These are phyloP conservation scores for Corchorus capsularis DNA, from an alignment of 345 rosid species.

Conservation along the genomic window DNA sequence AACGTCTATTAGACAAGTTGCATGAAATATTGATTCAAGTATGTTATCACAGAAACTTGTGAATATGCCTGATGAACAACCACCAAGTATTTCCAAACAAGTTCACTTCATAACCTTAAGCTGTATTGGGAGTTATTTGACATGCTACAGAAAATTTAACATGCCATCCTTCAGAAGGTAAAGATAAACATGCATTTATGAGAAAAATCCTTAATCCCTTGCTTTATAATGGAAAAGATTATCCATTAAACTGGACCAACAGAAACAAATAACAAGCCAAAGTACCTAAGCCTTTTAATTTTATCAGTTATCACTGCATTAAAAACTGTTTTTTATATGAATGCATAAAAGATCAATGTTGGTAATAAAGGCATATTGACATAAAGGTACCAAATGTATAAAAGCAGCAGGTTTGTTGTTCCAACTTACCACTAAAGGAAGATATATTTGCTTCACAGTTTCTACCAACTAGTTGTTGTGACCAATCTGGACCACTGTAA, in stretches of 20 bases:
- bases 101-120: not conserved
- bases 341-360: not conserved
- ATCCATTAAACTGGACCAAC: not conserved
- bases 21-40: not conserved
- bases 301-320: not conserved
- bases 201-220: not conserved
- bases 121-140: not conserved
- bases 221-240: not conserved
- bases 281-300: not conserved
- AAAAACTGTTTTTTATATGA: not conserved
- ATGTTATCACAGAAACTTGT: not conserved
- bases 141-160: not conserved
- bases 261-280: not conserved
- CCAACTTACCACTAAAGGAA: conserved; percentile 36
- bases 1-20: not conserved
- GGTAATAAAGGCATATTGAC: not conserved
- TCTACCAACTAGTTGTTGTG: conserved; percentile 13
- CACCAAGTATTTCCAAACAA: conserved; percentile 2
- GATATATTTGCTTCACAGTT: conserved; percentile 34
- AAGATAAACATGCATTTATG: not conserved
- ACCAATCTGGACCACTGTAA: conserved; percentile 35
- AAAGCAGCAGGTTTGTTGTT: conserved; percentile 1
- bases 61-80: not conserved
- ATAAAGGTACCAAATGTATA: not conserved
- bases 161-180: not conserved